Conservation (phyloP, 2,329 filamentous ascomycete genomes). For the Pleoardoris graminearum region DNA sequence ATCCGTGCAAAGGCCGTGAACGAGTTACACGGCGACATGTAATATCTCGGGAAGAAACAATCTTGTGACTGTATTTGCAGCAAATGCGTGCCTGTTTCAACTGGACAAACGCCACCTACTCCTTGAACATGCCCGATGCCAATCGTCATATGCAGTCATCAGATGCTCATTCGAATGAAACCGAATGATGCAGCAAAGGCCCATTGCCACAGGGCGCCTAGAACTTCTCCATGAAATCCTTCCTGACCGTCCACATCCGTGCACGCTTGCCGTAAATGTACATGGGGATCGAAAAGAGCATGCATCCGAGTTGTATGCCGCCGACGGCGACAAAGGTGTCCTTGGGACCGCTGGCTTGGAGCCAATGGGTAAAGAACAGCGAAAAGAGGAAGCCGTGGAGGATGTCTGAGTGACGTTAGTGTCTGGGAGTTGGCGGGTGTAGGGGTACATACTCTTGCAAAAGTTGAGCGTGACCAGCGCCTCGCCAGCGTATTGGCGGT, state of each 20-base stretch:
- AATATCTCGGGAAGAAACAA: background rate
- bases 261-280: slow-evolving; percentile 91
- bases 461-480: slow-evolving; percentile 94
- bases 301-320: slow-evolving; percentile 76
- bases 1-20: background rate
- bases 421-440: background rate
- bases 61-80: background rate
- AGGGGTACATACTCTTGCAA: slow-evolving; percentile 68
- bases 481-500: slow-evolving; percentile 90
- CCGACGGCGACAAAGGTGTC: slow-evolving; percentile 81
- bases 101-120: background rate
- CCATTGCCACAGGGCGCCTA: slow-evolving; percentile 29
- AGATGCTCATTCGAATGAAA: background rate
- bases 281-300: slow-evolving; percentile 82
- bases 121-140: background rate
- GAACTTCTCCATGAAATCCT: slow-evolving; percentile 82
- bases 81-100: background rate
- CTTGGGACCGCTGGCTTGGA: slow-evolving; percentile 73
- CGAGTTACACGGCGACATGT: background rate
- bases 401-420: slow-evolving; percentile 58
- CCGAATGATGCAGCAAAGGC: background rate
- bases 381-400: slow-evolving; percentile 88
- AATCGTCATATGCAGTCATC: background rate
- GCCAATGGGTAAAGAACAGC: slow-evolving; percentile 71
- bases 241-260: slow-evolving; percentile 90